These are phyloP conservation scores for Monosporascus sp. DNA, from an alignment of 2,329 filamentous ascomycete genomes.

Conservation along the genomic window DNA sequence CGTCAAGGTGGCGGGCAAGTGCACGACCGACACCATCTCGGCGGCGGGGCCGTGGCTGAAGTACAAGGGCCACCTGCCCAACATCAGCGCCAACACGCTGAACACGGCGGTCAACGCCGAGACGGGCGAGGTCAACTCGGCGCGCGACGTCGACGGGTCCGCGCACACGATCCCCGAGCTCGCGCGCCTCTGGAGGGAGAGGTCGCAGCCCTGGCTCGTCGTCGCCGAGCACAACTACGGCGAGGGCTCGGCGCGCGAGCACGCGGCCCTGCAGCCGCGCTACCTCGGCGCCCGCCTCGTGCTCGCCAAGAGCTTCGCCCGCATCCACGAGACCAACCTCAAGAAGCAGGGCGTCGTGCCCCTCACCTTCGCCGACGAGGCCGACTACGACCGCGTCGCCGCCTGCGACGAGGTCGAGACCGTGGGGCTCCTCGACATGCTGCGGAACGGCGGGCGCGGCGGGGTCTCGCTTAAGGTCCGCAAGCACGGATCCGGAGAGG, in stretches of 20 bases:
- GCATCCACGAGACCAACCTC: constrained; percentile 92
- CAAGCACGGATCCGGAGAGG: constrained; percentile 57
- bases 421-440: constrained; percentile 76
- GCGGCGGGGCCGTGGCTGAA: constrained; percentile 96
- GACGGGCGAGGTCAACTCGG: constrained; percentile 86
- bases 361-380: constrained; percentile 81
- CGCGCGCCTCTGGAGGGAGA: constrained; percentile 73
- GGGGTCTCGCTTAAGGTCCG: constrained; percentile 64
- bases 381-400: constrained; percentile 77
- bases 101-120: constrained; percentile 91
- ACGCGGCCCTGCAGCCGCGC: constrained; percentile 85
- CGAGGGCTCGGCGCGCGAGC: constrained; percentile 82
- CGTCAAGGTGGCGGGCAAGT: constrained; percentile 95
- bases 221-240: constrained; percentile 98
- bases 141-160: constrained; percentile 78
- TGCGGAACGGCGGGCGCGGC: constrained; percentile 72
- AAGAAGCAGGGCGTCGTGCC: constrained; percentile 98
- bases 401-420: constrained; percentile 82
- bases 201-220: constrained; percentile 78
- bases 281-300: constrained; percentile 84
- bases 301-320: constrained; percentile 79
- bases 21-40: constrained; percentile 98
- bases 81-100: constrained; percentile 95
- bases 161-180: constrained; percentile 80
- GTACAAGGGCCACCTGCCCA: constrained; percentile 98